These are phyloP conservation scores for Candida ulmi DNA, from an alignment of 805 yeast genomes.

Conservation along the genomic window DNA sequence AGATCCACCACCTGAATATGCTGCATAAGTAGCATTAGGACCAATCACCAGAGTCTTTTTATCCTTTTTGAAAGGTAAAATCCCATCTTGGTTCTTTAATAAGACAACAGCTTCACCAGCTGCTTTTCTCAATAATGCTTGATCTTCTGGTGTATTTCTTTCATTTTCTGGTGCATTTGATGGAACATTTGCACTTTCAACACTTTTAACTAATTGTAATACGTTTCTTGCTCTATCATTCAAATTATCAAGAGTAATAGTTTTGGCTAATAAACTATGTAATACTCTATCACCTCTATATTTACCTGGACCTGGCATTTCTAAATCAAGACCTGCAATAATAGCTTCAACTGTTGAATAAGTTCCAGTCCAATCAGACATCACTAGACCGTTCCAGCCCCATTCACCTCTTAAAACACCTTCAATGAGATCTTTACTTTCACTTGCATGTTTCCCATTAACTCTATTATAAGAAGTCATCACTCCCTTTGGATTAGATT, in stretches of 20 bases:
- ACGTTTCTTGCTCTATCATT: conserved; percentile 48
- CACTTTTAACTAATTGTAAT: conserved; percentile 42
- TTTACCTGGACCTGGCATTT: conserved; percentile 61
- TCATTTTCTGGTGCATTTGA: conserved; percentile 19
- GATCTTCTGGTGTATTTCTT: conserved; percentile 43
- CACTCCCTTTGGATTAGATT: conserved; percentile 45
- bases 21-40: conserved; percentile 47
- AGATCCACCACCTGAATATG: conserved; percentile 58
- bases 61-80: conserved; percentile 42
- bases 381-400: conserved; percentile 48
- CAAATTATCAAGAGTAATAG: conserved; percentile 32
- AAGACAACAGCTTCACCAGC: conserved; percentile 50
- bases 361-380: conserved; percentile 64
- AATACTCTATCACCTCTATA: conserved; percentile 37
- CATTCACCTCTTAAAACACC: conserved; percentile 50
- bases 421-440: conserved; percentile 35
- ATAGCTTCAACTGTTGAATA: conserved; percentile 42
- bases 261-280: conserved; percentile 37
- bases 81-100: conserved; percentile 43
- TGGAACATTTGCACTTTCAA: conserved; percentile 29
- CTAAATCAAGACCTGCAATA: conserved; percentile 54
- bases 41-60: conserved; percentile 49
- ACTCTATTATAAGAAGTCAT: conserved; percentile 63
- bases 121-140: conserved; percentile 35
- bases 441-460: conserved; percentile 54